Percentiles rank a stretch among this genome's conserved stretches.
phyloP scores from a whole-genome alignment of 257 asterid genomes.

The Jacaranda copaia region DNA sequence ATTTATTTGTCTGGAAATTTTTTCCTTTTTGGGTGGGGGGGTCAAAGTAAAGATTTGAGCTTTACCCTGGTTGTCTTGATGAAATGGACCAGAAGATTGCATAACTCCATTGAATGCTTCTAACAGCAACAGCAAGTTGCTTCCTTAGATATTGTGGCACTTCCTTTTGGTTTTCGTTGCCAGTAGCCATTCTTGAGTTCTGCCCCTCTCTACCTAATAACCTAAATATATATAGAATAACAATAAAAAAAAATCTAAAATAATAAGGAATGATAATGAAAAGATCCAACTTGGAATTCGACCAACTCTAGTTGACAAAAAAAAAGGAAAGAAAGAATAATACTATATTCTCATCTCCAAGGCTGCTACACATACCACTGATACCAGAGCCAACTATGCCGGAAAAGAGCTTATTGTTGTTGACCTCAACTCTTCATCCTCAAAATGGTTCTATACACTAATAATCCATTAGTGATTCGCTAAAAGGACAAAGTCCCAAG shows the following conservation, averaged over 20 bases:
- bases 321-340: neutral
- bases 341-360: constrained; percentile 26
- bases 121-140: constrained; percentile 78
- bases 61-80: constrained; percentile 70
- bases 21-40: neutral
- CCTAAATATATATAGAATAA: constrained; percentile 33
- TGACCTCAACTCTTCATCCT: constrained; percentile 33
- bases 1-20: neutral
- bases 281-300: constrained; percentile 35
- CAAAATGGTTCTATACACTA: neutral
- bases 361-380: constrained; percentile 34
- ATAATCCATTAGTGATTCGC: neutral
- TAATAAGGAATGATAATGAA: neutral
- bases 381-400: constrained; percentile 26
- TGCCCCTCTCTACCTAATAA: constrained; percentile 31
- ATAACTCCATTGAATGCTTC: constrained; percentile 92
- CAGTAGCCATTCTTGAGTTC: constrained; percentile 57
- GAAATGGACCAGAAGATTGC: constrained; percentile 88
- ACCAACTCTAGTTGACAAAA: constrained; percentile 30
- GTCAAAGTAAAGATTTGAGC: constrained; percentile 24
- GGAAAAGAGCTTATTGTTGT: constrained; percentile 9
- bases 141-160: constrained; percentile 57
- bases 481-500: neutral
- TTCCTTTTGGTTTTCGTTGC: constrained; percentile 45
- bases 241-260: neutral